A percentile compares a stretch with the other conserved stretches of the same genome.
Conservation (phyloP, 768 basidiomycete species). For the Daedaleopsis nitida region DNA sequence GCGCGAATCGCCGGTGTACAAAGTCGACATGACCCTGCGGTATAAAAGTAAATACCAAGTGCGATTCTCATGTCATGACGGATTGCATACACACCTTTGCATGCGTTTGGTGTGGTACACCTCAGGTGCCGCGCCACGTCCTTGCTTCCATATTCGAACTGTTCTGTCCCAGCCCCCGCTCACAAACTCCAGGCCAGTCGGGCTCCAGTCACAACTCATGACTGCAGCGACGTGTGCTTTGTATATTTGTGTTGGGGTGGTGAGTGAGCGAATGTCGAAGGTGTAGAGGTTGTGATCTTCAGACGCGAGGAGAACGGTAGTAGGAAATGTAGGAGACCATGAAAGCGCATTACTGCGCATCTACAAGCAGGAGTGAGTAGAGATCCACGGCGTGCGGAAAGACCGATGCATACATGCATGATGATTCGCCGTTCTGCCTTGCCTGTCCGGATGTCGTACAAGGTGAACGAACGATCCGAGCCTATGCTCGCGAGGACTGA, state of each 20-base stretch:
- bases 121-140: constrained; percentile 77
- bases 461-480: constrained; percentile 91
- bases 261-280: constrained; percentile 88
- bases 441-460: constrained; percentile 96
- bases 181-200: constrained; percentile 94
- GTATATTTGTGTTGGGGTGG: constrained; percentile 87
- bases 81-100: constrained; percentile 68
- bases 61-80: neutral
- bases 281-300: constrained; percentile 99
- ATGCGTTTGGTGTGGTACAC: constrained; percentile 99
- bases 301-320: constrained; percentile 88
- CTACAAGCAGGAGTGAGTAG: constrained; percentile 34
- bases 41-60: neutral
- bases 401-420: constrained; percentile 68
- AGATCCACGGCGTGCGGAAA: neutral
- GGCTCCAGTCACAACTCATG: constrained; percentile 97
- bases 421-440: constrained; percentile 91
- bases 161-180: constrained; percentile 97
- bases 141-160: constrained; percentile 89
- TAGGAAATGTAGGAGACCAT: constrained; percentile 97
- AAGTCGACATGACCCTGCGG: constrained; percentile 79
- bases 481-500: constrained; percentile 95
- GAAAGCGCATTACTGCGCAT: constrained; percentile 89
- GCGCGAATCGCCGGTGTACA: constrained; percentile 88
- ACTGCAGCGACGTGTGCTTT: constrained; percentile 97